phyloP scores from a whole-genome alignment of 1,284 basidiomycete genomes.

The Ganoderma meredithae region DNA sequence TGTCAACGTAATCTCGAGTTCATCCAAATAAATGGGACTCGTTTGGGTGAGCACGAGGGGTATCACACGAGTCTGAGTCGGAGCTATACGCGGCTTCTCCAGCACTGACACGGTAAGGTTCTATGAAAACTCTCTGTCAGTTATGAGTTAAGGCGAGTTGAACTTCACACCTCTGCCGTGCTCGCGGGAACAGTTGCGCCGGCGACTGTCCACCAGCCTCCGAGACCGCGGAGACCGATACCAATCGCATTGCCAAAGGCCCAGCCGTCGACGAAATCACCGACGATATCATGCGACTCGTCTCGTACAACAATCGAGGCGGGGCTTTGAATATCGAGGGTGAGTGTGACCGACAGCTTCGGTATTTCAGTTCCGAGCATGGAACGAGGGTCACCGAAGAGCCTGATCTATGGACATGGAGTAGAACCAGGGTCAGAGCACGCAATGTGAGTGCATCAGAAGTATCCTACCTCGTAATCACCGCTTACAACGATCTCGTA shows the following conservation, averaged over 20 bases:
- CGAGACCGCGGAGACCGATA: constrained; percentile 60
- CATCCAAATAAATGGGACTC: constrained; percentile 26
- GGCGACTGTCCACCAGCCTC: constrained; percentile 60
- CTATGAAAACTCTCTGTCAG: constrained; percentile 4
- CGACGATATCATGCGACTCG: constrained; percentile 59
- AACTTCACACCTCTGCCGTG: constrained; percentile 17
- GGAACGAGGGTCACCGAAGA: constrained; percentile 75
- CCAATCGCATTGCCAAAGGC: constrained; percentile 74
- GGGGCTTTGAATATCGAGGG: constrained; percentile 48
- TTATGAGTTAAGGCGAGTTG: not conserved
- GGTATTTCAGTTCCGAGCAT: constrained; percentile 51
- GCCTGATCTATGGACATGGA: constrained; percentile 60
- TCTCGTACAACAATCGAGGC: constrained; percentile 45
- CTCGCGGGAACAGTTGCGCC: constrained; percentile 31
- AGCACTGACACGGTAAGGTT: constrained; percentile 44
- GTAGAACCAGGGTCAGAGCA: constrained; percentile 5
- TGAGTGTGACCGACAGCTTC: constrained; percentile 57
- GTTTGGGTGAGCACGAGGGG: constrained; percentile 57
- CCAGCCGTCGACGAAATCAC: constrained; percentile 72
- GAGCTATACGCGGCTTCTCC: constrained; percentile 54
- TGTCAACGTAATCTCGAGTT: constrained; percentile 49
- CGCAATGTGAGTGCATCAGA: not conserved
- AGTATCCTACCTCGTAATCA: constrained; percentile 69
- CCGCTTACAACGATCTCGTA: constrained; percentile 68
- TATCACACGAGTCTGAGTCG: constrained; percentile 66